Conservation (phyloP, 2,329 filamentous ascomycete species). For the Penicillium corylophilum region DNA sequence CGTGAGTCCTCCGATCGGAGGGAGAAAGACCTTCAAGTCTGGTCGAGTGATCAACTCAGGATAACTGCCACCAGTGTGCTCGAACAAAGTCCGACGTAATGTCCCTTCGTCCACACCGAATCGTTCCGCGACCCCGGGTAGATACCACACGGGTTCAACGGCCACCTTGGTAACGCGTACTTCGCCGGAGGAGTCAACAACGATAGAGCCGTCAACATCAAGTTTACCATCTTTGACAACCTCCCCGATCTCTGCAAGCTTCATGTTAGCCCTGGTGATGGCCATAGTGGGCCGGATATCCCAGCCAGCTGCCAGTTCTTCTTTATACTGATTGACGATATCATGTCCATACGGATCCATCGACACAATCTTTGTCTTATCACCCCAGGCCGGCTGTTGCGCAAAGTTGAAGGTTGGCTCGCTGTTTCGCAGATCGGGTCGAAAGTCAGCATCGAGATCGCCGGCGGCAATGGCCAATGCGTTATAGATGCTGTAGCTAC, state of each 20-base stretch:
- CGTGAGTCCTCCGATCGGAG: constrained; percentile 90
- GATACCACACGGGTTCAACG: constrained; percentile 90
- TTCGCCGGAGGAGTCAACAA: constrained; percentile 80
- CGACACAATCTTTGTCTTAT: constrained; percentile 90
- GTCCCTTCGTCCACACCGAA: constrained; percentile 91
- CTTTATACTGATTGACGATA: constrained; percentile 74
- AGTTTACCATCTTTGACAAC: constrained; percentile 79
- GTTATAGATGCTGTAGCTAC: constrained; percentile 95
- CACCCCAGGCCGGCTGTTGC: constrained; percentile 84
- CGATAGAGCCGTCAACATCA: constrained; percentile 80
- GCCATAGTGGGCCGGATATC: constrained; percentile 90
- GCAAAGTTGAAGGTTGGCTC: constrained; percentile 89
- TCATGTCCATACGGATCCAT: constrained; percentile 96
- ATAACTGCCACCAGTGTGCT: constrained; percentile 93
- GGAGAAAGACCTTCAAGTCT: constrained; percentile 93
- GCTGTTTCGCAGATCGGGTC: constrained; percentile 76
- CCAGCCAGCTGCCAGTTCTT: constrained; percentile 66
- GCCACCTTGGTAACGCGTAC: constrained; percentile 94
- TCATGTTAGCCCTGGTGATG: constrained; percentile 91
- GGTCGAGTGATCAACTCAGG: constrained; percentile 92
- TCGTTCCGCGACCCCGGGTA: constrained; percentile 82
- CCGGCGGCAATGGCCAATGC: constrained; percentile 89
- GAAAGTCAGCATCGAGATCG: constrained; percentile 80
- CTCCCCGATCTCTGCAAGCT: constrained; percentile 88
- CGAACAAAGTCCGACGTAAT: constrained; percentile 82